A percentile compares a stretch with the other conserved stretches of the same genome.
These are phyloP conservation scores for Arthroderma uncinatum DNA, from an alignment of 2,329 filamentous ascomycete species.

Conservation along the genomic window DNA sequence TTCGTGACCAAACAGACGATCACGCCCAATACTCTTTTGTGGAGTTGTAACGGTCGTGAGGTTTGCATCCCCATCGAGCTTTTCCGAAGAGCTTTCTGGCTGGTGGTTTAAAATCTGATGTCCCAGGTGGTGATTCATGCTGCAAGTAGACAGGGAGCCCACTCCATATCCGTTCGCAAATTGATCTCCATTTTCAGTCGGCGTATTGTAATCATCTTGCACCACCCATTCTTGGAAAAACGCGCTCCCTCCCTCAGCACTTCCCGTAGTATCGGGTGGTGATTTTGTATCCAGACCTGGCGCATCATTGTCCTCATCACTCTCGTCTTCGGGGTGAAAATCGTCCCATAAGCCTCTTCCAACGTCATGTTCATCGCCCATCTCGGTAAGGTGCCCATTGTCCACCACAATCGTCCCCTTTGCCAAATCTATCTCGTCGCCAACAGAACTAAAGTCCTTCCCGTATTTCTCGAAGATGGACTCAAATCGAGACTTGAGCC, in stretches of 20 bases:
- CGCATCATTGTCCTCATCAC: neutral
- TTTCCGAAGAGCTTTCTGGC: neutral
- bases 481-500: constrained; percentile 75
- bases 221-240: neutral
- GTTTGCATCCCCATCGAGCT: neutral
- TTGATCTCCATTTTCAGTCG: neutral
- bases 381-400: constrained; percentile 68
- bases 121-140: neutral
- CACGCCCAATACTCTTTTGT: neutral
- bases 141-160: too few species aligned
- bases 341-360: constrained; percentile 24
- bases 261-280: neutral
- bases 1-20: neutral
- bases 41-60: neutral
- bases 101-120: neutral
- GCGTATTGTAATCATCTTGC: neutral
- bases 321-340: constrained; percentile 17
- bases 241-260: neutral
- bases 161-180: neutral
- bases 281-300: neutral
- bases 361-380: constrained; percentile 47
- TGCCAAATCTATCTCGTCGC: constrained; percentile 77
- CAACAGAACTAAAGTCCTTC: constrained; percentile 68
- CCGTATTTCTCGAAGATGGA: constrained; percentile 81
- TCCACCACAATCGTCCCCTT: constrained; percentile 78